Evolutionary conservation across 345 rosid species (phyloP).

Genomic region (Microthlaspi erraticum): DNA sequence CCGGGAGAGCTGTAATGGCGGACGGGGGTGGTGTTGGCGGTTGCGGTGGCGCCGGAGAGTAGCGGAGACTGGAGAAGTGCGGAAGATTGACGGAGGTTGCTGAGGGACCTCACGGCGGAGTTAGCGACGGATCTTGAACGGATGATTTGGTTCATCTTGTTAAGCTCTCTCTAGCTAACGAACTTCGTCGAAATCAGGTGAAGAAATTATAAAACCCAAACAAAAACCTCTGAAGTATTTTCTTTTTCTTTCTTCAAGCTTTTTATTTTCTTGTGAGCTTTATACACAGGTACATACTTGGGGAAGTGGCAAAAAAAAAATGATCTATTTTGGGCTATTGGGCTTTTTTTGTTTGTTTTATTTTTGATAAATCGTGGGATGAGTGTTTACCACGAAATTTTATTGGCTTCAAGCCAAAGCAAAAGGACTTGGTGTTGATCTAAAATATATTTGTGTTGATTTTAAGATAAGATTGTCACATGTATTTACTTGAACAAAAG

Average conservation of each 20-base stretch:
- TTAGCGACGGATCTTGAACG: constrained; percentile 27
- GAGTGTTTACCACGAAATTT: no score
- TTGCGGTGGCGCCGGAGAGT: constrained; percentile 25
- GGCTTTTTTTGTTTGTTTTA: no score
- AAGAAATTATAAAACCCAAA: not conserved
- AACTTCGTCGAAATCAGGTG: not conserved
- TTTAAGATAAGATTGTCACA: not conserved
- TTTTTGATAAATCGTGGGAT: no score
- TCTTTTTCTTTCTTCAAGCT: not conserved
- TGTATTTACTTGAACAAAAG: not conserved
- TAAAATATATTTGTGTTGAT: no score
- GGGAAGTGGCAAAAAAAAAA: not conserved
- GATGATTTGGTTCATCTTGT: constrained; percentile 27
- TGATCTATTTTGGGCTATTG: no score
- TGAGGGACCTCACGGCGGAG: constrained; percentile 37
- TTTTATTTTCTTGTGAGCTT: not conserved
- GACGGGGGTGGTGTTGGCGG: constrained; percentile 2
- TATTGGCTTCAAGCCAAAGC: no score
- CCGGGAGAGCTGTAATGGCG: constrained; percentile 43
- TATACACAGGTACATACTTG: not conserved
- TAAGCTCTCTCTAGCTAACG: not conserved
- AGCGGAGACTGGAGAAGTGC: constrained; percentile 3
- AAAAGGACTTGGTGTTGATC: no score
- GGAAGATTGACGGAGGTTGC: constrained; percentile 42
- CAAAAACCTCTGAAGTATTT: not conserved